Evolutionary conservation across 805 yeast genomes (phyloP), one percentile per base, ranked within the genome.

Genomic region (Soucietia sequanensis): DNA sequence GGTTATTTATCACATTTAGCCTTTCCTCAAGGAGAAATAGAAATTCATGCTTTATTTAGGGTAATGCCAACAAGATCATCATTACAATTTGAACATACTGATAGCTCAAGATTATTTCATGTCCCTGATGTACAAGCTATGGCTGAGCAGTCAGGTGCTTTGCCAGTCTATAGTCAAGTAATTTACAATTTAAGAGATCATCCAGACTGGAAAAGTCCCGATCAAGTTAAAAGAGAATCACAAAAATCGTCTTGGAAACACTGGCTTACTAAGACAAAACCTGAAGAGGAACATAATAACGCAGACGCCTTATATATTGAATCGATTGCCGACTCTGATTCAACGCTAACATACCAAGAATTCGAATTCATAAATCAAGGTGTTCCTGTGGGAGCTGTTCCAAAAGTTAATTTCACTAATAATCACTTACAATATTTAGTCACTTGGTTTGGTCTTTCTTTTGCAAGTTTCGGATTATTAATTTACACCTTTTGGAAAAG

Each of bases 371-470:
- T 79, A 36, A 75, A 72, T 38, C 82, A 86, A 4, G 99, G 99
- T 35, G 91, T 91, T 5, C 99, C 99, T 8, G 57, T 93, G 8
- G 99, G 96, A 1, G 80, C 83, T 35, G 62, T 70, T 6, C 90
- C 96, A n/a, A 78, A 78, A 47, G 77, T 91, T 22, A 90, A 81
- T 46, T 74, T 87, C 54, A 80, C 84, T 41, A 93, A 93, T 58
- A 88, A 89, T 54, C 99, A 93, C 55, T 62, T 90, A 58, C 96
- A 91, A 58, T 93, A 93, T 57, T 65, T 93, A 52, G 78, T 88
- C 14, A 93, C 99, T 0, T 93, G 99, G 99, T 91, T 86, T 57
- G 95, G 96, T 0, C 73, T 91, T 27, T 79, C 89, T 2, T 49
- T 84, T 26, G 75, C 86, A 24, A 83, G 95, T 23, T 49, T 89